Evolutionary conservation across 257 asterid species (phyloP), one percentile per base, ranked within the genome.

Genomic region (Solanum dulcamara): DNA sequence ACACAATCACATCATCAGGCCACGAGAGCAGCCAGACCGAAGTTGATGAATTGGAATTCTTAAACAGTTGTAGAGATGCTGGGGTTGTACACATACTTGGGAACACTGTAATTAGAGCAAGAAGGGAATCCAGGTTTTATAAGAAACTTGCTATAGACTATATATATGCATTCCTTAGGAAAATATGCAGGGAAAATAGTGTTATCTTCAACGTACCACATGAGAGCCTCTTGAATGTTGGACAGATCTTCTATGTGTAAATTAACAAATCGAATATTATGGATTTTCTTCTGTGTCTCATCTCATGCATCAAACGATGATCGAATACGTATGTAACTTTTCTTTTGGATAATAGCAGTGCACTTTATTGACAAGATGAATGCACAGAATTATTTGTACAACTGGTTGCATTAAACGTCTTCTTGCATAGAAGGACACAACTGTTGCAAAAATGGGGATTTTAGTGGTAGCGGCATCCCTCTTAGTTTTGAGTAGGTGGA

Each of bases 51-150:
- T 57, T 87, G 84, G 85, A 84, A 75, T 85, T 77, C 70, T 68
- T 87, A 75, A 87, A 37, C 32, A 71, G 50, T 8, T 85, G 85
- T 37, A 84, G 89, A 59, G 89, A 87, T 50, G 40, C 87, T 7
- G 89, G 89, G 60, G 85, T 87, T 72, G 89, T 85, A 37, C 86
- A 84, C 77, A 87, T 87, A 80, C 85, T 87, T 30, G 89, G 89
- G 79, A 85, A 87, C 26, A 84, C 87, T 1, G 71, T 84, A 28
- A 37, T 87, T 42, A 87, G 84, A 64, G 89, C 89, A 42, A 87
- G 84, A 62, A 87, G 89, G 48, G 89, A 81, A 44, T 68, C 89
- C 22, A 60, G 86, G 82, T 44, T 84, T 37, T 68, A 35, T 51
- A 87, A 81, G 87, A 84, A 84, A 81, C 83, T 87, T 7, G 89